phyloP scores from a whole-genome alignment of 805 yeast species.

The Candida sithepensis region DNA sequence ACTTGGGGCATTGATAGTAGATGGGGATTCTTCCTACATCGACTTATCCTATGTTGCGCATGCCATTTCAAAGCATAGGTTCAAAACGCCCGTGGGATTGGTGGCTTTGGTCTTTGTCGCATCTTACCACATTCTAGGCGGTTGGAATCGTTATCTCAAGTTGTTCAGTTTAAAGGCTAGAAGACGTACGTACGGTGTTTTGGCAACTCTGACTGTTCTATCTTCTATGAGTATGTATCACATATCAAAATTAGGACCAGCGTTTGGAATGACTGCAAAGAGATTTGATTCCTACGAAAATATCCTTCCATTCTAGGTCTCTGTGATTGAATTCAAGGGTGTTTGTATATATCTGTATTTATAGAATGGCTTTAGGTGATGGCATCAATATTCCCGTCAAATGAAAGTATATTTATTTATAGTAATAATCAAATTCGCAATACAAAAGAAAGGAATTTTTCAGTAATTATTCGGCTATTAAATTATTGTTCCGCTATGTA shows the following conservation, averaged over 20 bases:
- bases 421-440: no score
- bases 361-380: no score
- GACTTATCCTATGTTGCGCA: slow-evolving; percentile 50
- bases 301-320: slow-evolving; percentile 1
- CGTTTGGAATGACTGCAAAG: slow-evolving; percentile 21
- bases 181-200: slow-evolving; percentile 40
- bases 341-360: no score
- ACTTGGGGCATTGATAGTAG: slow-evolving; percentile 46
- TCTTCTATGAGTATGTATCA: slow-evolving; percentile 36
- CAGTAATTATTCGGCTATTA: not conserved
- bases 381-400: no score
- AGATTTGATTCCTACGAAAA: slow-evolving; percentile 18
- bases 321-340: no score
- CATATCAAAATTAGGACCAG: slow-evolving; percentile 19
- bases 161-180: slow-evolving; percentile 39
- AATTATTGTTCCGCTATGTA: no score
- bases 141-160: slow-evolving; percentile 44
- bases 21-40: slow-evolving; percentile 62
- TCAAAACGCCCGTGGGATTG: slow-evolving; percentile 21
- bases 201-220: slow-evolving; percentile 34
- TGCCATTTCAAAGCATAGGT: slow-evolving; percentile 20
- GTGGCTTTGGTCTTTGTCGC: slow-evolving; percentile 36
- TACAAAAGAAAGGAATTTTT: not conserved
- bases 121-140: slow-evolving; percentile 54
- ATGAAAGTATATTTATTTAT: no score